These are phyloP conservation scores for Fusarium siculi DNA, from an alignment of 2,329 filamentous ascomycete genomes.

Conservation along the genomic window DNA sequence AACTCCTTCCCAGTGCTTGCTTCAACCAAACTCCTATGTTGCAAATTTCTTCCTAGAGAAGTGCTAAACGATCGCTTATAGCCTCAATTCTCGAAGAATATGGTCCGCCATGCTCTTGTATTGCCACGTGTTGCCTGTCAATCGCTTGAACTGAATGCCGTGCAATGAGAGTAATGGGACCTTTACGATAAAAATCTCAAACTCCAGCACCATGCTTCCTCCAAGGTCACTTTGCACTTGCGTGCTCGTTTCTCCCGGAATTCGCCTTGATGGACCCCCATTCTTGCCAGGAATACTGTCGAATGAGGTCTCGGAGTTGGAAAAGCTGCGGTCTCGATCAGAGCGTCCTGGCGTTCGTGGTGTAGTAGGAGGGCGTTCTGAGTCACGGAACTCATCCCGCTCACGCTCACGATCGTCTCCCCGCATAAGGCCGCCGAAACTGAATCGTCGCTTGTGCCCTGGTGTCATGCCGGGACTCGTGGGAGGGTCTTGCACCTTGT, in stretches of 20 bases:
- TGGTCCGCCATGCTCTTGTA: slow-evolving; percentile 99
- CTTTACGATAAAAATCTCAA: slow-evolving; percentile 98
- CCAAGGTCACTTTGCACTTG: slow-evolving; percentile 92
- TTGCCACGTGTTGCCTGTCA: slow-evolving; percentile 95
- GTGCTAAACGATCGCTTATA: slow-evolving; percentile 73
- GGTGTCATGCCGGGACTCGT: slow-evolving; percentile 66
- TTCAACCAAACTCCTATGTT: slow-evolving; percentile 13
- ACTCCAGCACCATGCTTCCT: slow-evolving; percentile 83
- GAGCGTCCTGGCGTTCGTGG: slow-evolving; percentile 58
- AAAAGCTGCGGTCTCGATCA: slow-evolving; percentile 77
- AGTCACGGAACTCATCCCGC: slow-evolving; percentile 76
- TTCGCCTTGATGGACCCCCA: slow-evolving; percentile 62
- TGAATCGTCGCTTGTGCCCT: slow-evolving; percentile 81
- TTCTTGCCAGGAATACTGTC: slow-evolving; percentile 73
- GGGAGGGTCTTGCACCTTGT: slow-evolving; percentile 74
- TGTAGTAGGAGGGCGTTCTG: slow-evolving; percentile 55
- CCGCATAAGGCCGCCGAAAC: slow-evolving; percentile 75
- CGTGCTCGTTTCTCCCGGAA: slow-evolving; percentile 88
- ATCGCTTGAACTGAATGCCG: slow-evolving; percentile 97
- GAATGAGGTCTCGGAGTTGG: slow-evolving; percentile 87
- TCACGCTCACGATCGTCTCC: slow-evolving; percentile 73
- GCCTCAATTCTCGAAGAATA: slow-evolving; percentile 85
- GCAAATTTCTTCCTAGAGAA: slow-evolving; percentile 3
- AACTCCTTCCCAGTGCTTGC: slow-evolving; percentile 14
- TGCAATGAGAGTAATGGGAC: slow-evolving; percentile 92